Base-by-base conservation (phyloP, 169 alveolate genomes). In the Plasmodium sp. region DNA sequence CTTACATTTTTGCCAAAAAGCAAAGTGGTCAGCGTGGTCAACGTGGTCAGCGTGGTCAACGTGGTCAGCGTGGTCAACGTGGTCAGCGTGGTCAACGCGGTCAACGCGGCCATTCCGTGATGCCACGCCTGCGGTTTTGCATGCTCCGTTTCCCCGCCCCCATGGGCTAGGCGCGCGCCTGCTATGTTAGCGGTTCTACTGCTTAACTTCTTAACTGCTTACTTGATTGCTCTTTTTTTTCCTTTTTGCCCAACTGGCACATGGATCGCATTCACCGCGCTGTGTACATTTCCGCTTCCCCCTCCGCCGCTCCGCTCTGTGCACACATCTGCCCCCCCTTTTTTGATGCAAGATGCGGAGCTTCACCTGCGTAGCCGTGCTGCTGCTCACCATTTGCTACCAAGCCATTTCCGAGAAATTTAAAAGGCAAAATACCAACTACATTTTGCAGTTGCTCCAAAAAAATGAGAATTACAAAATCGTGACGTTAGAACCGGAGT, bases 401-500 rank as follows among this genome's bases (percentile, higher is more conserved):
- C 45, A 71, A 75, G 84, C 39, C 41, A 22, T 54, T 39, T 33
- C 82, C 31, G 56, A 48, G 16, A 27, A 22, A 6, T 54, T 54
- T 18, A 83, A 10, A 31, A 58, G 43, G 54, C 16, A 51, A 83
- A 83, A 34, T 43, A n/a, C 12, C 22, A 48, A 83, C 9, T 45
- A 54, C 27, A 27, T 83, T 86, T 16, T 86, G 67, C 82, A 86
- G 33, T 16, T 88, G 12, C 74, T 79, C 43, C 84, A 88, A 31
- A 62, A 79, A 41, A 77, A 79, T 27, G 77, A 1, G 27, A 88
- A 88, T 41, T 80, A 79, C 75, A 88, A 80, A 22, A 16, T 88
- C 10, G 84, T 36, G 41, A 81, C 83, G 22, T 80, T 88, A 79
- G 94, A 88, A 45, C 84, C 94, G 14, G 94, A 88, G 72, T 88